phyloP scores from a whole-genome alignment of 1,139 yeast species.

The Taiozyma onychis region DNA sequence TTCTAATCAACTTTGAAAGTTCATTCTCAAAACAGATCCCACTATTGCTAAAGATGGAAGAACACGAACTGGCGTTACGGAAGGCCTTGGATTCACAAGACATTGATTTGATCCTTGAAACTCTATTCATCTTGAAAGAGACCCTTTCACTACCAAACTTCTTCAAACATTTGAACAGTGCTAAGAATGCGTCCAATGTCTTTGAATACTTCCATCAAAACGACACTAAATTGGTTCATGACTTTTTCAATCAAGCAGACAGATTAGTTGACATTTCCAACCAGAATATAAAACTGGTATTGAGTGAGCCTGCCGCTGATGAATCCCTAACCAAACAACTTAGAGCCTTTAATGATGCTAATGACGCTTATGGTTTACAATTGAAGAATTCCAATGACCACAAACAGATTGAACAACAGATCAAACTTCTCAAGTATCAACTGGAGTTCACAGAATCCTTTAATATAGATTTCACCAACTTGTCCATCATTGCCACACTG shows the following conservation, averaged over 20 bases:
- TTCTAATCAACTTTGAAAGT: slow-evolving; percentile 64
- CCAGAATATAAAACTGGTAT: slow-evolving; percentile 28
- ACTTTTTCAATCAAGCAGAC: slow-evolving; percentile 59
- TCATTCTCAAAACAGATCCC: slow-evolving; percentile 57
- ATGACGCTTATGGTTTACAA: slow-evolving; percentile 21
- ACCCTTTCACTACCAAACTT: slow-evolving; percentile 48
- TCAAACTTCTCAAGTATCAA: slow-evolving; percentile 46
- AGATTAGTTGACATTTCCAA: slow-evolving; percentile 40
- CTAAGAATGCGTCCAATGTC: slow-evolving; percentile 36
- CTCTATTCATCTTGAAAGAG: slow-evolving; percentile 47
- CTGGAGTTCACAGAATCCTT: slow-evolving; percentile 49
- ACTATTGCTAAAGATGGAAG: slow-evolving; percentile 64
- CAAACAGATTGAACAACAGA: slow-evolving; percentile 41
- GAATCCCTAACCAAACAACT: slow-evolving; percentile 24
- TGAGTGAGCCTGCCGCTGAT: slow-evolving; percentile 7
- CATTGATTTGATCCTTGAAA: slow-evolving; percentile 56
- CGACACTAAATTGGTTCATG: slow-evolving; percentile 36
- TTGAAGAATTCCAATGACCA: slow-evolving; percentile 23
- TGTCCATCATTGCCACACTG: slow-evolving; percentile 54
- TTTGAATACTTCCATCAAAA: slow-evolving; percentile 35
- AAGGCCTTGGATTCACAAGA: slow-evolving; percentile 67
- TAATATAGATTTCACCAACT: slow-evolving; percentile 45
- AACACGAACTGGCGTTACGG: slow-evolving; percentile 61
- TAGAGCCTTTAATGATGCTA: slow-evolving; percentile 21
- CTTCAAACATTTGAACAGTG: slow-evolving; percentile 45